A percentile compares a stretch with the other conserved stretches of the same genome.
Evolutionary conservation across 1,139 yeast species (phyloP).

Genomic region (Suhomyces atakaporum): DNA sequence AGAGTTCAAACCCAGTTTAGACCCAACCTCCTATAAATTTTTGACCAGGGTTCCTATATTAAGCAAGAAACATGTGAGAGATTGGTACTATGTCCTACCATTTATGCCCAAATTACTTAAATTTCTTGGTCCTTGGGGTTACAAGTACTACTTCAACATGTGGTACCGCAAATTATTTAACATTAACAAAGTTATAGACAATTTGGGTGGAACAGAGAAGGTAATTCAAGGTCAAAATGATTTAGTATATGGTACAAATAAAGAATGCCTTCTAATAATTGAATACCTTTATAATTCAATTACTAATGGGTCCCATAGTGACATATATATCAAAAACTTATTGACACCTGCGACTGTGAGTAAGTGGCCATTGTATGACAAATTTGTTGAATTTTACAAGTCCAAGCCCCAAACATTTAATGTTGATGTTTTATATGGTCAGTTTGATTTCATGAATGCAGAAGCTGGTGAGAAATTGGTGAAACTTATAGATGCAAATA

Average conservation of each 20-base stretch:
- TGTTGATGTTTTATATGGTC: slow-evolving; percentile 70
- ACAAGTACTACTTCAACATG: slow-evolving; percentile 41
- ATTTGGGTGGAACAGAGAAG: slow-evolving; percentile 34
- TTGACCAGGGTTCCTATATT: slow-evolving; percentile 50
- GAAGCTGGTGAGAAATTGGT: slow-evolving; percentile 65
- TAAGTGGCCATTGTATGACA: slow-evolving; percentile 71
- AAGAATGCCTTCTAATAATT: slow-evolving; percentile 49
- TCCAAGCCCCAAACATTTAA: slow-evolving; percentile 37
- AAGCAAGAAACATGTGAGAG: slow-evolving; percentile 27
- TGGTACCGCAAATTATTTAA: slow-evolving; percentile 49
- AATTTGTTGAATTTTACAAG: slow-evolving; percentile 39
- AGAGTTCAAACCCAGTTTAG: slow-evolving; percentile 34
- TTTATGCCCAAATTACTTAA: slow-evolving; percentile 47
- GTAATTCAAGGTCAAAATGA: slow-evolving; percentile 32
- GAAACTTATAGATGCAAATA: slow-evolving; percentile 30
- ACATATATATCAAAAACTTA: slow-evolving; percentile 61
- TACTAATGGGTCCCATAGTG: slow-evolving; percentile 63
- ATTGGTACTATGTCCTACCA: slow-evolving; percentile 46
- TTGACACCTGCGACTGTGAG: slow-evolving; percentile 80
- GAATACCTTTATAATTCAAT: slow-evolving; percentile 63
- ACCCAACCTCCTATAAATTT: slow-evolving; percentile 39
- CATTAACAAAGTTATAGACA: slow-evolving; percentile 42
- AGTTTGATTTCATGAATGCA: slow-evolving; percentile 83
- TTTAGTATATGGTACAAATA: slow-evolving; percentile 41
- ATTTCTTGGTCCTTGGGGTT: slow-evolving; percentile 55